These are phyloP conservation scores for Capsicum pubescens DNA, from an alignment of 257 asterid genomes.

Conservation along the genomic window DNA sequence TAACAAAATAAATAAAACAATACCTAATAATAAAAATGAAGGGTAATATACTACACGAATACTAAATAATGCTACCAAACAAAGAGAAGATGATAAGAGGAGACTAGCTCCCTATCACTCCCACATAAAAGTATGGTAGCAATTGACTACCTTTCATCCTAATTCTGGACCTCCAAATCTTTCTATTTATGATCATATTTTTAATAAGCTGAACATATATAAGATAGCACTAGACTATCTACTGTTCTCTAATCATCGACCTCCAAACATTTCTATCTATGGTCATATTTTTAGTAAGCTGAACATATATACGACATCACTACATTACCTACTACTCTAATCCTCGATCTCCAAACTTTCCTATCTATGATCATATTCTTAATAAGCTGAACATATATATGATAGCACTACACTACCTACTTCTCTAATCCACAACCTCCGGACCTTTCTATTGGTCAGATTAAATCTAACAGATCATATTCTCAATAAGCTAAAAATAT, in stretches of 20 bases:
- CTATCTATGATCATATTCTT: neutral
- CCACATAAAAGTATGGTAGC: neutral
- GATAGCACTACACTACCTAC: no score
- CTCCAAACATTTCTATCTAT: neutral
- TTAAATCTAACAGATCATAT: no score
- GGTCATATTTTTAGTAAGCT: neutral
- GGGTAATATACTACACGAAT: neutral
- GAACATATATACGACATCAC: no score
- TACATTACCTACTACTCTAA: neutral
- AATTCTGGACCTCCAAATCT: no score
- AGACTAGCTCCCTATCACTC: neutral
- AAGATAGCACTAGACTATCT: neutral
- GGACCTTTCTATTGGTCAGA: no score
- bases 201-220: neutral
- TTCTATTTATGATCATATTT: no score
- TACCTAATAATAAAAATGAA: neutral
- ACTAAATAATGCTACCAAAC: neutral
- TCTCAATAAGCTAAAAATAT: no score
- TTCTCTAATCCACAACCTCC: no score
- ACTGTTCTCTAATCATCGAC: neutral
- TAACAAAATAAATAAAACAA: neutral
- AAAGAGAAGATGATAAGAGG: neutral
- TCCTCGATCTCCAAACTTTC: neutral
- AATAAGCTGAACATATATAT: neutral
- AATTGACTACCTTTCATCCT: neutral